Base-by-base conservation (phyloP, 2,329 filamentous ascomycete genomes). In the Ceratocystiopsis minuta region DNA sequence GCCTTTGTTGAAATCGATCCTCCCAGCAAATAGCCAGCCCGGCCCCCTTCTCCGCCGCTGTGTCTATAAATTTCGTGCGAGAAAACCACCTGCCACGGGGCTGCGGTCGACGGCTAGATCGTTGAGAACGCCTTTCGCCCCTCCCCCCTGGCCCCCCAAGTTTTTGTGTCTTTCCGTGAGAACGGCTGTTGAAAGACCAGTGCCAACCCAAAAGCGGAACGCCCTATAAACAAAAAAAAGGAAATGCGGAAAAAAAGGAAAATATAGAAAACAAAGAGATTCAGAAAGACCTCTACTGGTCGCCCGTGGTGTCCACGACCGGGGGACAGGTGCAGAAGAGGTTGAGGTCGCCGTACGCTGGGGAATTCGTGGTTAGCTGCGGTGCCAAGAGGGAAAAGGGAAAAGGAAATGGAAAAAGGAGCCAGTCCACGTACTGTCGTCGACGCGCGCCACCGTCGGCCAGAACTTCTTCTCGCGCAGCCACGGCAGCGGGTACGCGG, bases 401-500 rank as follows among this genome's bases (percentile, higher is more conserved):
- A 12, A 15, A 41, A 42, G 20, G 20, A 17, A 38, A 43, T 28
- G 16, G 13, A 16, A 16, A 17, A 38, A 36, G 16, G 40, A n/a
- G n/a, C n/a, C n/a, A n/a, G n/a, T n/a, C n/a, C n/a, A 67, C 80
- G 68, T 60, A 88, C 83, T 72, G 66, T 95, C 88, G 57, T 96
- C 82, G 16, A 95, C 67, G 57, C 88, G 72, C 7, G 80, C 84
- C 14, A 94, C 85, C 33, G 67, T 78, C 0, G 88, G 87, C 88
- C 88, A 96, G 64, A 95, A 95, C 68, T 96, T 96, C 79, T 92
- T 95, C 72, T 94, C 83, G 58, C 74, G 72, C 47, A 96, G 62
- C 62, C 75, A 93, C 0, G 76, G 67, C 48, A 93, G 57, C 16
- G 88, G 88, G 57, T 94, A 96, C 0, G 85, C 88, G 0, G 88